These are phyloP conservation scores for Dendrobium officinale DNA, from an alignment of 106 monocot species.

Conservation along the genomic window DNA sequence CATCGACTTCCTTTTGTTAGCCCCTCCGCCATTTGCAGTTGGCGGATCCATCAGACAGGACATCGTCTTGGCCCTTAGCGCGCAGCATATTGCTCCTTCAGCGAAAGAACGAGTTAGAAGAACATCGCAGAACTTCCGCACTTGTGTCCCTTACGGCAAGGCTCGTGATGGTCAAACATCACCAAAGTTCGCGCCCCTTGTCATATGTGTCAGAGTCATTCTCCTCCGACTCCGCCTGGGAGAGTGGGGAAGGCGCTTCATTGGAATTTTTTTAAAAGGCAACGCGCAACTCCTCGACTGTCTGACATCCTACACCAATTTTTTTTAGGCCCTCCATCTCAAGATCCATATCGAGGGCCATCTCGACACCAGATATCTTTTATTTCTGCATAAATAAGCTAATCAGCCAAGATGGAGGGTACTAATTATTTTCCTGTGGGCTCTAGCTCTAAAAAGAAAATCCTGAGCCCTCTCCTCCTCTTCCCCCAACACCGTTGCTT, in stretches of 20 bases:
- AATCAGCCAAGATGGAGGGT: slow-evolving; percentile 50
- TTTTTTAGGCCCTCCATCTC: slow-evolving; percentile 57
- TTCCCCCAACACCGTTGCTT: not conserved
- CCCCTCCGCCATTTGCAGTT: not conserved
- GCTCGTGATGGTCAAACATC: not conserved
- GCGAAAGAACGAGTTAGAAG: slow-evolving; percentile 20
- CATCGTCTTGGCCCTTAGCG: slow-evolving; percentile 25
- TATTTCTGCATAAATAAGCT: slow-evolving; percentile 41
- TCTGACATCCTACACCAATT: not conserved
- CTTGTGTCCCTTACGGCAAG: not conserved
- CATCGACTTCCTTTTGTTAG: slow-evolving; percentile 8
- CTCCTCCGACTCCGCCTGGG: not conserved
- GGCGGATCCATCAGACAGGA: slow-evolving; percentile 35
- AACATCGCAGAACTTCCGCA: slow-evolving; percentile 25
- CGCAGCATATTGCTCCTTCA: slow-evolving; percentile 6
- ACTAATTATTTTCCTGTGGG: slow-evolving; percentile 17
- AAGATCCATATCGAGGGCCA: slow-evolving; percentile 48
- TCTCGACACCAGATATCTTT: slow-evolving; percentile 28
- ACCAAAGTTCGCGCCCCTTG: not conserved
- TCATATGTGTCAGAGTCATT: slow-evolving; percentile 15
- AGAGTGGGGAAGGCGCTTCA: not conserved
- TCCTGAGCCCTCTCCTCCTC: not conserved
- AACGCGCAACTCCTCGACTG: slow-evolving; percentile 53
- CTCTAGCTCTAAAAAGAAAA: not conserved
- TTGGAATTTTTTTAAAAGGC: slow-evolving; percentile 37